Evolutionary conservation across 2,329 filamentous ascomycete genomes (phyloP).

Genomic region (Talaromyces sp.): DNA sequence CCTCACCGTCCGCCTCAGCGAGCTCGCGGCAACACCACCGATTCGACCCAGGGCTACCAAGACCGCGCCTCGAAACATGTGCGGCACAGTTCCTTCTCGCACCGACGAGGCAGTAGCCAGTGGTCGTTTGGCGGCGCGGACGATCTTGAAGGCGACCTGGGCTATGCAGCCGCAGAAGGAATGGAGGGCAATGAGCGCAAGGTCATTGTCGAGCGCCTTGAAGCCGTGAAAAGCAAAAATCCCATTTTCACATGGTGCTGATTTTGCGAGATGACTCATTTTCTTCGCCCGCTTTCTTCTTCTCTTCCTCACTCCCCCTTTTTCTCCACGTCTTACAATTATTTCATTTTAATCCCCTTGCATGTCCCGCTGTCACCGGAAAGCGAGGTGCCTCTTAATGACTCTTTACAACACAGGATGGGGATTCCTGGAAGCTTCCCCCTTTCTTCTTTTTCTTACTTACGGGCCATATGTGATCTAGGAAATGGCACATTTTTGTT

Average conservation of each 20-base stretch:
- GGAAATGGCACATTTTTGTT: neutral
- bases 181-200: constrained; percentile 88
- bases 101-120: constrained; percentile 29
- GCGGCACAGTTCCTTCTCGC: constrained; percentile 36
- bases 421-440: neutral
- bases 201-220: constrained; percentile 92
- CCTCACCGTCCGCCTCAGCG: constrained; percentile 21
- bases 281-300: neutral
- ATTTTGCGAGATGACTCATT: neutral
- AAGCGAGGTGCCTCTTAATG: constrained; percentile 2
- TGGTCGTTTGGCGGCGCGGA: constrained; percentile 54
- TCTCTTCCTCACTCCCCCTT: neutral
- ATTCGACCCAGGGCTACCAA: constrained; percentile 11
- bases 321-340: constrained; percentile 11
- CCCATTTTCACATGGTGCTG: constrained; percentile 98
- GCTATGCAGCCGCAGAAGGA: constrained; percentile 87
- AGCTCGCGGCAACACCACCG: constrained; percentile 18
- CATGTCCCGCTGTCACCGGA: neutral
- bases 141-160: constrained; percentile 84
- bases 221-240: constrained; percentile 91
- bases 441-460: neutral
- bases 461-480: neutral
- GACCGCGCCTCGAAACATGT: constrained; percentile 15
- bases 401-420: constrained; percentile 2
- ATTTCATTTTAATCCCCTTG: neutral